Percentiles rank a stretch among this genome's conserved stretches.
phyloP scores from a whole-genome alignment of 805 yeast species.

The Yamadazyma philogaea region DNA sequence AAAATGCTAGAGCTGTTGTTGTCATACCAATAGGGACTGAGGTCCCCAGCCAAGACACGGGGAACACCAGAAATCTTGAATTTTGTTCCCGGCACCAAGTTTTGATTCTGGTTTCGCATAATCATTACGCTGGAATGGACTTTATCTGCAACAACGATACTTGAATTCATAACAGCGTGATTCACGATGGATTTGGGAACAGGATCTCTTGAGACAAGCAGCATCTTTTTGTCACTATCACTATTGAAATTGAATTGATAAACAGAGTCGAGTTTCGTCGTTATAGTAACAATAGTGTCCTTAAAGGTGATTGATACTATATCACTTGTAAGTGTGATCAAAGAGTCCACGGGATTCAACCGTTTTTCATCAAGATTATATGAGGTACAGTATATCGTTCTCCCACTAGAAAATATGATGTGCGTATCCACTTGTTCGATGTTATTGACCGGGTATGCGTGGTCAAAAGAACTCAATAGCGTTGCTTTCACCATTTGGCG shows the following conservation, averaged over 20 bases:
- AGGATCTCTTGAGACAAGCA: conserved; percentile 28
- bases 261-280: conserved; percentile 35
- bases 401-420: conserved; percentile 33
- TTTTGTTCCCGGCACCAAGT: conserved; percentile 4
- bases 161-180: conserved; percentile 21
- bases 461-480: conserved; percentile 32
- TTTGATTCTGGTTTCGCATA: conserved; percentile 14
- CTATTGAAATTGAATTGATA: conserved; percentile 23
- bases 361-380: conserved; percentile 32
- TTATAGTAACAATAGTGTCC: conserved; percentile 21
- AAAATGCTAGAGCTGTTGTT: conserved; percentile 13
- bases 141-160: conserved; percentile 34
- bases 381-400: conserved; percentile 28
- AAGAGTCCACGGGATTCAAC: conserved; percentile 24
- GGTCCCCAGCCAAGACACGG: conserved; percentile 25
- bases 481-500: conserved; percentile 19
- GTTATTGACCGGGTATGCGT: conserved; percentile 30
- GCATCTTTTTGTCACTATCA: conserved; percentile 8
- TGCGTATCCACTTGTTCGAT: conserved; percentile 31
- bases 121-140: conserved; percentile 31
- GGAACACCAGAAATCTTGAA: conserved; percentile 30
- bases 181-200: conserved; percentile 32
- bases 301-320: conserved; percentile 23
- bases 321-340: conserved; percentile 30
- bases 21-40: conserved; percentile 14